Conservation (phyloP, 768 basidiomycete species). For the Paxillus ammoniavirescens region DNA sequence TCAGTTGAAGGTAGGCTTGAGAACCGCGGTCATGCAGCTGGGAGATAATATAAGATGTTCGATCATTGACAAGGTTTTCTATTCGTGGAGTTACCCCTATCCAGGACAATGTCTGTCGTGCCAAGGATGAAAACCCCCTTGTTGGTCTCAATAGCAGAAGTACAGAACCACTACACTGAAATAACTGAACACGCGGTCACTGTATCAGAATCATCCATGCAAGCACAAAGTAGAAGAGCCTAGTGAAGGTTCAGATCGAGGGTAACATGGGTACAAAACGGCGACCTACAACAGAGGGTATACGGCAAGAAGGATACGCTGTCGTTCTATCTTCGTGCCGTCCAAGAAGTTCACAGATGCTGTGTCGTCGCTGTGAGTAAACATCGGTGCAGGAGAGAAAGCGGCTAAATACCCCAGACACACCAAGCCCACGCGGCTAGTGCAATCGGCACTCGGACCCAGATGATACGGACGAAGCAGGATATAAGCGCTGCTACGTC, state of each 20-base stretch:
- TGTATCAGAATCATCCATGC: slow-evolving; percentile 98
- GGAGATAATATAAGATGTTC: background rate
- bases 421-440: slow-evolving; percentile 92
- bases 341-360: slow-evolving; percentile 95
- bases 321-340: slow-evolving; percentile 90
- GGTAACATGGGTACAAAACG: background rate
- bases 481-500: slow-evolving; percentile 87
- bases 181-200: slow-evolving; percentile 29
- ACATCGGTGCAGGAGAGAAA: background rate
- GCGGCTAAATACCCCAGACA: slow-evolving; percentile 76
- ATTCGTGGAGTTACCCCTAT: background rate
- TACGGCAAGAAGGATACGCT: slow-evolving; percentile 87
- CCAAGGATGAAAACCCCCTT: no score
- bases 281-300: slow-evolving; percentile 85
- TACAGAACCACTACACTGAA: no score
- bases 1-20: background rate
- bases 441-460: slow-evolving; percentile 83
- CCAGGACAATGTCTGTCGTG: background rate
- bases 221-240: slow-evolving; percentile 90
- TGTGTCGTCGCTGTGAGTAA: slow-evolving; percentile 28
- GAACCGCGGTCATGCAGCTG: background rate
- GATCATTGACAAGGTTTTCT: background rate
- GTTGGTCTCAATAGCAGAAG: no score
- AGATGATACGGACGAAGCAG: slow-evolving; percentile 82
- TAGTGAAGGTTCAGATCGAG: slow-evolving; percentile 26